Percentiles rank a stretch among this genome's conserved stretches.
These are phyloP conservation scores for Hortaea sp. DNA, from an alignment of 2,329 filamentous ascomycete genomes.

Conservation along the genomic window DNA sequence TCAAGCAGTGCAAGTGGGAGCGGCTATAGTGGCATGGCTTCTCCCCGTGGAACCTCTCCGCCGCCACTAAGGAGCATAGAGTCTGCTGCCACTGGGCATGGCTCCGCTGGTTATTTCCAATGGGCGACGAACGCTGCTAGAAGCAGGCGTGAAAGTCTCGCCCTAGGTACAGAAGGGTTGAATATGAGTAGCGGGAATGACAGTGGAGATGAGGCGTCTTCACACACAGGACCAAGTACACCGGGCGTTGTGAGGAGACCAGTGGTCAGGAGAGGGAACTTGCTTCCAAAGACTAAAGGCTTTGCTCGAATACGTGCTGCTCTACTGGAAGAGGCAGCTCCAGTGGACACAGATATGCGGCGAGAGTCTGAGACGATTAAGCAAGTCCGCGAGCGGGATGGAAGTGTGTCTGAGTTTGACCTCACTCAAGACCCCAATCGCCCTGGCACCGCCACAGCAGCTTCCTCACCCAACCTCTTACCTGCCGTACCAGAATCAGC, in stretches of 20 bases:
- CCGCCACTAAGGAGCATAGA: constrained; percentile 51
- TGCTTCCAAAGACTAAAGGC: constrained; percentile 89
- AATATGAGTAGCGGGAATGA: constrained; percentile 73
- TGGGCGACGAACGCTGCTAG: constrained; percentile 30
- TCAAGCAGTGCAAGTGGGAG: constrained; percentile 54
- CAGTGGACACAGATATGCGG: constrained; percentile 77
- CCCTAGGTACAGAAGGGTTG: constrained; percentile 79
- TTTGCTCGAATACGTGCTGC: constrained; percentile 90
- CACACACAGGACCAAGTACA: constrained; percentile 38
- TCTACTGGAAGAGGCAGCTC: constrained; percentile 76
- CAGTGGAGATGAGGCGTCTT: constrained; percentile 56
- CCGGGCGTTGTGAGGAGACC: constrained; percentile 70
- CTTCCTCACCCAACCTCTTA: constrained; percentile 58
- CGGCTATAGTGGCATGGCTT: constrained; percentile 58
- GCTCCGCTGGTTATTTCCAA: constrained; percentile 13
- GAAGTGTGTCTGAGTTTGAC: constrained; percentile 28
- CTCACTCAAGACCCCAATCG: constrained; percentile 21
- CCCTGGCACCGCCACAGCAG: constrained; percentile 49
- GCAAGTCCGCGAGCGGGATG: constrained; percentile 85
- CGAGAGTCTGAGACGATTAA: constrained; percentile 92
- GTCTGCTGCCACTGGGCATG: constrained; percentile 30
- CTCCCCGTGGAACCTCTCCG: constrained; percentile 65
- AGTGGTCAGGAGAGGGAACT: constrained; percentile 78
- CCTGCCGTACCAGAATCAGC: constrained; percentile 48
- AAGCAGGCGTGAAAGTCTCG: constrained; percentile 71